A percentile compares a stretch with the other conserved stretches of the same genome.
Evolutionary conservation across 2,329 filamentous ascomycete genomes (phyloP).

Genomic region (Amesomyces nigricolor): DNA sequence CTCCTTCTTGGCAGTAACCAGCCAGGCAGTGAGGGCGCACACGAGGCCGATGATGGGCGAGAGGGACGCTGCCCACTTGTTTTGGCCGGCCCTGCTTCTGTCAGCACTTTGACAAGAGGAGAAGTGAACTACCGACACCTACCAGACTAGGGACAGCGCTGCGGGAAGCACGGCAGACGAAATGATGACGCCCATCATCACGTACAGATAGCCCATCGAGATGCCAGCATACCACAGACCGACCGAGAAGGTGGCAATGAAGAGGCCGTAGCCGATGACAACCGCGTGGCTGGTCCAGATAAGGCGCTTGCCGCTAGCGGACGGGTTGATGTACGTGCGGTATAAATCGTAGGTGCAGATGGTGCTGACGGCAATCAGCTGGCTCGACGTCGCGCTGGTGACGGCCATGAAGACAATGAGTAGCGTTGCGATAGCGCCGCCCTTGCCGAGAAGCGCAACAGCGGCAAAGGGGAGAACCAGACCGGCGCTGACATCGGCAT

Average conservation of each 20-base stretch:
- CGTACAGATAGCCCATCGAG: conserved; percentile 74
- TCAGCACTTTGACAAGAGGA: not conserved
- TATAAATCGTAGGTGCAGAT: conserved; percentile 89
- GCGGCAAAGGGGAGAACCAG: conserved; percentile 81
- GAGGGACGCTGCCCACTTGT: conserved; percentile 65
- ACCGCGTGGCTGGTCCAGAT: conserved; percentile 74
- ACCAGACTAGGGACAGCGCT: conserved; percentile 69
- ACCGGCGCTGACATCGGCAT: conserved; percentile 72
- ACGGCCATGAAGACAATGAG: conserved; percentile 88
- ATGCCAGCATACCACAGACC: conserved; percentile 70
- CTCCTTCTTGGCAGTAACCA: conserved; percentile 66
- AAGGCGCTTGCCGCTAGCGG: conserved; percentile 66
- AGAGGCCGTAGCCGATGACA: conserved; percentile 64
- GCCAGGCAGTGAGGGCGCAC: conserved; percentile 68
- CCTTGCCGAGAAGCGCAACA: conserved; percentile 73
- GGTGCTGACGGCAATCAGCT: conserved; percentile 80
- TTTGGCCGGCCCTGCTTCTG: conserved; percentile 57
- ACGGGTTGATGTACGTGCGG: conserved; percentile 77
- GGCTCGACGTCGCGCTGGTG: conserved; percentile 74
- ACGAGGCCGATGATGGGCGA: conserved; percentile 64
- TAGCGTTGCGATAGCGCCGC: conserved; percentile 71
- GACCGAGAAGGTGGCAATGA: conserved; percentile 73
- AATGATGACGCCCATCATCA: conserved; percentile 90
- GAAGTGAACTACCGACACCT: not conserved
- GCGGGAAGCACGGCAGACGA: conserved; percentile 79